These are phyloP conservation scores for Kodamaea kaohsiungensis DNA, from an alignment of 805 yeast genomes.

Conservation along the genomic window DNA sequence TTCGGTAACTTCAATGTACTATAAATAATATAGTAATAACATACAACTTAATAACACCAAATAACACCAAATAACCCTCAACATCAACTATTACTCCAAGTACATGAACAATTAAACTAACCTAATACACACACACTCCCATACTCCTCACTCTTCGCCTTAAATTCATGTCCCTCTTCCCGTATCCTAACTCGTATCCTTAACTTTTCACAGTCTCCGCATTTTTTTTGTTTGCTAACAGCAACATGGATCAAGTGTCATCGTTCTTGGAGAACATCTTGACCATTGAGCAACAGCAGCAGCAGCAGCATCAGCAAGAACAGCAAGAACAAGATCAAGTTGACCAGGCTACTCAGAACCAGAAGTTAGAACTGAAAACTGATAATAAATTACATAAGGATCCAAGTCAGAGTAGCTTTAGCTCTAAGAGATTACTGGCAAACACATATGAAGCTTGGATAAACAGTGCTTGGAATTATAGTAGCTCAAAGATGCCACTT, in stretches of 20 bases:
- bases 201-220: neutral
- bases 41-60: too few species aligned
- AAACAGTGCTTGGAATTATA: neutral
- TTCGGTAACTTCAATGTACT: too few species aligned
- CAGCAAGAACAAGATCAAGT: neutral
- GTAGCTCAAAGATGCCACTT: neutral
- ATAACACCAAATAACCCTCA: too few species aligned
- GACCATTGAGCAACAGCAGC: conserved; percentile 17
- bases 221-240: neutral
- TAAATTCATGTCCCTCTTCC: neutral
- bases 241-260: conserved; percentile 38
- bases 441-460: conserved; percentile 2
- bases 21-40: too few species aligned
- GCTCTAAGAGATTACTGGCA: neutral
- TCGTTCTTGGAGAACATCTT: conserved; percentile 38
- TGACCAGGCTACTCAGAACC: neutral
- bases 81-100: too few species aligned
- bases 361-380: neutral
- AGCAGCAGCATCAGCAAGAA: neutral
- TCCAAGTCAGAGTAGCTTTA: neutral
- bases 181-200: neutral
- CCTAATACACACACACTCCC: neutral
- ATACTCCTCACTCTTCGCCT: neutral
- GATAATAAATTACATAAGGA: neutral
- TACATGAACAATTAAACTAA: too few species aligned